Evolutionary conservation across 2,329 filamentous ascomycete genomes (phyloP).

Genomic region (Aspergillus ustus): DNA sequence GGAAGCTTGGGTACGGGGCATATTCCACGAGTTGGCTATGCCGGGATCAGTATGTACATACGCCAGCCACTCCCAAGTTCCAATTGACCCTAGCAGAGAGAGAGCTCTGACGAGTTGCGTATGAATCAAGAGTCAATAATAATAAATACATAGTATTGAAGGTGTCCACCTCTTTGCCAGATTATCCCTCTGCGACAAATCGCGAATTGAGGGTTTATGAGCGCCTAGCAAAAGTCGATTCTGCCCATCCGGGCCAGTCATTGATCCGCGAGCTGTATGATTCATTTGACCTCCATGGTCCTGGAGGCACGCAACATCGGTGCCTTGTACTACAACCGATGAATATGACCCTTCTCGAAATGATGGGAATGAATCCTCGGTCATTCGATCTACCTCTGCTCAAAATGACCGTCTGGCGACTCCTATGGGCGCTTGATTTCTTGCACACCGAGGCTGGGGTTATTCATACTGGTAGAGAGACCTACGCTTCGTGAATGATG

Average conservation of each 20-base stretch:
- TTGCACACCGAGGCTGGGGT: not conserved
- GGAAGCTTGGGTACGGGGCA: slow-evolving; percentile 48
- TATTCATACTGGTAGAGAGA: not conserved
- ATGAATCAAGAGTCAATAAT: too few relatives aligned
- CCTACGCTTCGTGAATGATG: not conserved
- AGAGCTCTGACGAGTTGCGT: too few relatives aligned
- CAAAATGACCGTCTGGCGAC: not conserved
- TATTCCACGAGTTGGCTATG: slow-evolving; percentile 52
- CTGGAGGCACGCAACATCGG: slow-evolving; percentile 28
- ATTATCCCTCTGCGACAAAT: slow-evolving; percentile 25
- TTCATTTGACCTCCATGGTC: slow-evolving; percentile 34
- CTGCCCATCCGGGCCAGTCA: slow-evolving; percentile 30
- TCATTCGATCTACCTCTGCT: not conserved
- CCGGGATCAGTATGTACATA: slow-evolving; percentile 41
- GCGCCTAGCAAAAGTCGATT: slow-evolving; percentile 30
- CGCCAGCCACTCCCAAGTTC: too few relatives aligned
- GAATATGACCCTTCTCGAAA: slow-evolving; percentile 37
- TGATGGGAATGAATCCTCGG: slow-evolving; percentile 18
- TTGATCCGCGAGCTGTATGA: slow-evolving; percentile 38
- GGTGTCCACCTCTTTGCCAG: slow-evolving; percentile 29
- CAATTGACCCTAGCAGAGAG: too few relatives aligned
- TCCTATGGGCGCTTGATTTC: slow-evolving; percentile 11
- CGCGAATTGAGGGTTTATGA: slow-evolving; percentile 34
- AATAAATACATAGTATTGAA: slow-evolving; percentile 25
- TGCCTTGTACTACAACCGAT: slow-evolving; percentile 39